Conservation (phyloP, 2,329 filamentous ascomycete genomes). For the Aspergillus aculeatinus region DNA sequence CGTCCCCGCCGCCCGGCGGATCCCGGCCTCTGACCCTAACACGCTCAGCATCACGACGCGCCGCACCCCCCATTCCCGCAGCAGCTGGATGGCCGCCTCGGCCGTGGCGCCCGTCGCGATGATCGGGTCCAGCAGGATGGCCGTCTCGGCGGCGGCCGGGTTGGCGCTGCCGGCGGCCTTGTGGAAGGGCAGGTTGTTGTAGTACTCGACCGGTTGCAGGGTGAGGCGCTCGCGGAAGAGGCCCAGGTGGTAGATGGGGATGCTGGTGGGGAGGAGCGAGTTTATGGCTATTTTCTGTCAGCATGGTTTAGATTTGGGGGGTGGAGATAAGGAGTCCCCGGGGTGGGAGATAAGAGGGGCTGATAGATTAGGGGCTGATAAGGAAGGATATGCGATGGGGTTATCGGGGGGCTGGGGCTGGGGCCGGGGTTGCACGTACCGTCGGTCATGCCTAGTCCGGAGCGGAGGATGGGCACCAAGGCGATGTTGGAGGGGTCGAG, state of each 20-base stretch:
- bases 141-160: conserved; percentile 57
- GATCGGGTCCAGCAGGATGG: conserved; percentile 85
- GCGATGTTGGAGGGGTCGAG: conserved; percentile 68
- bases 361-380: too few relatives aligned
- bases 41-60: conserved; percentile 74
- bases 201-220: conserved; percentile 90
- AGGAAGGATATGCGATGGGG: not conserved
- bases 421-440: conserved; percentile 46
- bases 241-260: conserved; percentile 88
- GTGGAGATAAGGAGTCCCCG: not conserved
- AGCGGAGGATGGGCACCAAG: conserved; percentile 88
- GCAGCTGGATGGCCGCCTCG: conserved; percentile 81
- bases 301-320: not conserved
- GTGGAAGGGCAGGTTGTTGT: conserved; percentile 86
- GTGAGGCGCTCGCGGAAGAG: conserved; percentile 88
- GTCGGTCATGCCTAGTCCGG: conserved; percentile 87
- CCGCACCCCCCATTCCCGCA: conserved; percentile 89
- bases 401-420: too few relatives aligned
- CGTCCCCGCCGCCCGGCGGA: conserved; percentile 68
- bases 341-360: too few relatives aligned
- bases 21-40: conserved; percentile 69
- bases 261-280: conserved; percentile 74
- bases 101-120: conserved; percentile 93
- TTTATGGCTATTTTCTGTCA: conserved; percentile 58
- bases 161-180: conserved; percentile 26